Evolutionary conservation across 164 flowering plant genomes (phyloP).

Genomic region (Aristolochia fimbriata): DNA sequence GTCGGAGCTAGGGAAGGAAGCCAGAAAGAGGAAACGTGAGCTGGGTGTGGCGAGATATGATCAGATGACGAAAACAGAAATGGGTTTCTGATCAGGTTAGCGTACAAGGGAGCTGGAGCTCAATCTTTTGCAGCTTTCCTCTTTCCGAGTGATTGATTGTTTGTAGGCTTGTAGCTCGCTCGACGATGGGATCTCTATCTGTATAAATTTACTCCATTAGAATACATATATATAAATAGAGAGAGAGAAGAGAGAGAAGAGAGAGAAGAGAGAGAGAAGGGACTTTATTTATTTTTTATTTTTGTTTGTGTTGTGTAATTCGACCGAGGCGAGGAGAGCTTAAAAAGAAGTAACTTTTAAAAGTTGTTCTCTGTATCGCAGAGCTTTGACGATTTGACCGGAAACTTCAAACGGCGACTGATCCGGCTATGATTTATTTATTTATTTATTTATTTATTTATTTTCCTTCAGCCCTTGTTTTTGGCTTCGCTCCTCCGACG

Average conservation of each 20-base stretch:
- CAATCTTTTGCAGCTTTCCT: neutral
- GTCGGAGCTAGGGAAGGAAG: no score
- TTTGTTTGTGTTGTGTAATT: neutral
- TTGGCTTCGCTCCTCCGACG: neutral
- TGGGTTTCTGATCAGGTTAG: neutral
- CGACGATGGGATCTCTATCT: neutral
- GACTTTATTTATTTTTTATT: no score
- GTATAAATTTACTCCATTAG: neutral
- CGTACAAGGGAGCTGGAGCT: neutral
- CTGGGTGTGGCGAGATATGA: neutral
- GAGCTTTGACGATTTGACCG: neutral
- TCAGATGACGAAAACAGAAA: neutral
- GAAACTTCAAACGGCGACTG: neutral
- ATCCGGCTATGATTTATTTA: no score
- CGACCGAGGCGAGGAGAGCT: neutral
- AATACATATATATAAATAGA: neutral
- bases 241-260: no score
- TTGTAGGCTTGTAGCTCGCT: neutral
- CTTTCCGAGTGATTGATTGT: neutral
- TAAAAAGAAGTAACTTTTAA: neutral
- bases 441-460: neutral
- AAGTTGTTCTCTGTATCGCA: neutral
- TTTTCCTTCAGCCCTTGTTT: neutral
- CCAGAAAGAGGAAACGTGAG: neutral
- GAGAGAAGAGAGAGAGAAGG: no score